These are phyloP conservation scores for Scheffersomyces insectosa DNA, from an alignment of 1,139 yeast species.

Conservation along the genomic window DNA sequence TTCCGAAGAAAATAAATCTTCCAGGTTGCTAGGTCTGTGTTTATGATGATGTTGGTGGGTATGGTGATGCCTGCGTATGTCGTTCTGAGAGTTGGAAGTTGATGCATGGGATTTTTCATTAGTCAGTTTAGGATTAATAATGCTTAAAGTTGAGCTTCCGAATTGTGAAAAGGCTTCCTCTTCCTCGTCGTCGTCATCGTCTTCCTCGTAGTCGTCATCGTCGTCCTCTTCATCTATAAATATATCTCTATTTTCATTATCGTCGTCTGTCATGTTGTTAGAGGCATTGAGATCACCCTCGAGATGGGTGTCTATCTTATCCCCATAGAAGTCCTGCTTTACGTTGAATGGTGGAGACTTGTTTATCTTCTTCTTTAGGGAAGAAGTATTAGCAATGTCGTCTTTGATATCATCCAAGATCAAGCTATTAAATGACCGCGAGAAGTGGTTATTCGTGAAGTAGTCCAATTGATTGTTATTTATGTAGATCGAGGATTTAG, in stretches of 20 bases:
- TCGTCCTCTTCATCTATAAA: slow-evolving; percentile 5
- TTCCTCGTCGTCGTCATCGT: slow-evolving; percentile 5
- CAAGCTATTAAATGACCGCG: slow-evolving; percentile 47
- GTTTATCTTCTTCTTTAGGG: slow-evolving; percentile 25
- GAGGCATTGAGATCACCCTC: slow-evolving; percentile 10
- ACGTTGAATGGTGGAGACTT: slow-evolving; percentile 49
- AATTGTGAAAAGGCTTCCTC: background rate
- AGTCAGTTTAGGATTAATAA: background rate
- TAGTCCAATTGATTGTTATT: slow-evolving; percentile 26
- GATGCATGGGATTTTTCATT: background rate
- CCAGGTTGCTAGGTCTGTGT: slow-evolving; percentile 1
- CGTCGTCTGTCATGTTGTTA: slow-evolving; percentile 4
- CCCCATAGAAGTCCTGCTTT: slow-evolving; percentile 31
- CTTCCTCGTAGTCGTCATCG: slow-evolving; percentile 5
- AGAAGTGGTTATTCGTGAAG: slow-evolving; percentile 43
- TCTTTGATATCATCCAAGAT: slow-evolving; percentile 42
- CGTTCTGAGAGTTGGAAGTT: too few relatives aligned
- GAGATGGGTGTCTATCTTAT: slow-evolving; percentile 24
- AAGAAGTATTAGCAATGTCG: slow-evolving; percentile 12
- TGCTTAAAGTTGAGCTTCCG: background rate
- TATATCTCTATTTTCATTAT: slow-evolving; percentile 1
- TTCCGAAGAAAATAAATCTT: slow-evolving; percentile 8
- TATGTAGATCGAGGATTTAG: background rate
- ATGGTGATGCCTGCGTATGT: too few relatives aligned
- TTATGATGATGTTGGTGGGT: slow-evolving; percentile 3